phyloP scores from a whole-genome alignment of 345 rosid genomes.

The Microcos paniculata region DNA sequence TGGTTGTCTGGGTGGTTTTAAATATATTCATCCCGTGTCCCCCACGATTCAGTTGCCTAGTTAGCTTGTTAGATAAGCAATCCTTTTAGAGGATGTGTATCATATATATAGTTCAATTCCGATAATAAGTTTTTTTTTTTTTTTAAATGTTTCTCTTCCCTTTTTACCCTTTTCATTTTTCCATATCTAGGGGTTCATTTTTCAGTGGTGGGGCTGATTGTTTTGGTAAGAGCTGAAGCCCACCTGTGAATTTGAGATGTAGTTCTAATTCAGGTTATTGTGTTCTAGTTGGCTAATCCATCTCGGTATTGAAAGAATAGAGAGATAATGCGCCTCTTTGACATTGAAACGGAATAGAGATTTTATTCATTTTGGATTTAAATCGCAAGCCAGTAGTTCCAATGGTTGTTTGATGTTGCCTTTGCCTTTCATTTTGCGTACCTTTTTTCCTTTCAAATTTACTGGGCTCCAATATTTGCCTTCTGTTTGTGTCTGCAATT shows the following conservation, averaged over 20 bases:
- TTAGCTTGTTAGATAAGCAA: constrained; percentile 50
- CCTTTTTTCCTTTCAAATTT: not conserved
- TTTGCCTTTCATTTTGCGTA: not conserved
- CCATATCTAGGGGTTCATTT: constrained; percentile 44
- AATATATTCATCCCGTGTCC: constrained; percentile 21
- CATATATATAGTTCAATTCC: constrained; percentile 59
- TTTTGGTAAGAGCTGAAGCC: constrained; percentile 60
- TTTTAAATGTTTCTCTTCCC: not conserved
- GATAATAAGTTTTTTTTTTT: constrained; percentile 41
- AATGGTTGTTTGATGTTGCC: not conserved
- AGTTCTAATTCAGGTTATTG: constrained; percentile 30
- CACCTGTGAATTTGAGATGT: constrained; percentile 42
- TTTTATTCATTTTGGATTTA: constrained; percentile 17
- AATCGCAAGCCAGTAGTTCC: not conserved
- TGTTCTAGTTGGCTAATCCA: constrained; percentile 24
- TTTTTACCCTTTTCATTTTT: constrained; percentile 13
- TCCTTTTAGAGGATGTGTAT: constrained; percentile 62
- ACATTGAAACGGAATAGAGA: constrained; percentile 15
- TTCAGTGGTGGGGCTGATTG: constrained; percentile 48
- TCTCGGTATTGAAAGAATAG: constrained; percentile 18
- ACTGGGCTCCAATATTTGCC: no score
- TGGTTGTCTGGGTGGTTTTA: constrained; percentile 24
- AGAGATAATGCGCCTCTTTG: constrained; percentile 28
- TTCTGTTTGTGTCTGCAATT: not conserved
- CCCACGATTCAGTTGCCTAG: constrained; percentile 27